phyloP scores from a whole-genome alignment of 495 filamentous ascomycete species.

The Stereocaulon alpinum region DNA sequence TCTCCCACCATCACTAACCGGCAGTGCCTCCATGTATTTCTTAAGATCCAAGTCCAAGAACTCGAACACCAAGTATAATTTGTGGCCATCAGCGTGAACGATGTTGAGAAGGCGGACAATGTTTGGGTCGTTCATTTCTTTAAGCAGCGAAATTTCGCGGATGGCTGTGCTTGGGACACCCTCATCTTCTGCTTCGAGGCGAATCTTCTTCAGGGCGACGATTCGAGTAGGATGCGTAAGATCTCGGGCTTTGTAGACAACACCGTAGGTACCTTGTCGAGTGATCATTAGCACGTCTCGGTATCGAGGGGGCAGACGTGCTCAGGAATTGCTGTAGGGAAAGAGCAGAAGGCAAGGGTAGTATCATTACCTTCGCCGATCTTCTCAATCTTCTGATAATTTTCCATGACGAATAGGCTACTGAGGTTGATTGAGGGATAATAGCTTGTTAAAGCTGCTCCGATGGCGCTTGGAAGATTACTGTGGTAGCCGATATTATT shows the following conservation, averaged over 20 bases:
- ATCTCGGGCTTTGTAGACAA: slow-evolving; percentile 87
- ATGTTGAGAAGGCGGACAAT: slow-evolving; percentile 90
- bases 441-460: slow-evolving; percentile 1
- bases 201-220: slow-evolving; percentile 96
- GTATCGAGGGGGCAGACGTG: neutral
- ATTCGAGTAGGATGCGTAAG: slow-evolving; percentile 67
- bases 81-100: slow-evolving; percentile 92
- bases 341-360: neutral
- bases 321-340: neutral
- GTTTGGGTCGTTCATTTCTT: slow-evolving; percentile 94
- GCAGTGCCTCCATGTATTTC: slow-evolving; percentile 98
- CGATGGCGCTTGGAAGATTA: neutral
- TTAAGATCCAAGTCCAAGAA: slow-evolving; percentile 91
- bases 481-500: neutral
- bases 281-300: neutral
- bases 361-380: slow-evolving; percentile 77
- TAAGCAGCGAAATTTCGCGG: slow-evolving; percentile 89
- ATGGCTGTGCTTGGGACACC: slow-evolving; percentile 95
- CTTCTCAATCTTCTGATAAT: slow-evolving; percentile 99
- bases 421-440: neutral
- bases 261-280: slow-evolving; percentile 71
- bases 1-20: slow-evolving; percentile 77
- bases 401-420: slow-evolving; percentile 60
- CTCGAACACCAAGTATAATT: slow-evolving; percentile 90
- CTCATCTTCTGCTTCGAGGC: slow-evolving; percentile 93